Conservation (phyloP, 2,329 filamentous ascomycete species). For the Lecanicillium sp. region DNA sequence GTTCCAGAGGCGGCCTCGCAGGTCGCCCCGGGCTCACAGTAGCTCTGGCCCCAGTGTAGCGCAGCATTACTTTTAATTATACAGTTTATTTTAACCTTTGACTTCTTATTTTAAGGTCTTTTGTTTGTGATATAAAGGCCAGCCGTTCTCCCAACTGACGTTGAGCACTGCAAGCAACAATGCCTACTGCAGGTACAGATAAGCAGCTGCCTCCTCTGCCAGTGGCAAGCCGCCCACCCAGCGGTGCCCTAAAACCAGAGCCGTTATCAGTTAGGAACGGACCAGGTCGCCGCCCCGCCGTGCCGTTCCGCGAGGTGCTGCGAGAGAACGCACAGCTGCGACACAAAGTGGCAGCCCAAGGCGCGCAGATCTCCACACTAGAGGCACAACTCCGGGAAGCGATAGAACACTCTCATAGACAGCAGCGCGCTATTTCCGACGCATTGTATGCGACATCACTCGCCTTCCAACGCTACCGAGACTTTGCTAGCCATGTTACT, state of each 20-base stretch:
- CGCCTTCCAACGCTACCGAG: neutral
- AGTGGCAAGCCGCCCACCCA: neutral
- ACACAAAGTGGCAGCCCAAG: neutral
- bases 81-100: too few species aligned
- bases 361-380: neutral
- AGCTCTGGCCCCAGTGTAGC: neutral
- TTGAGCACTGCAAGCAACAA: too few species aligned
- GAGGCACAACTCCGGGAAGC: neutral
- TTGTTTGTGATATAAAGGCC: too few species aligned
- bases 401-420: neutral
- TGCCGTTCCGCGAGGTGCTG: neutral
- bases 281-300: neutral
- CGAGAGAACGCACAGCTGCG: neutral
- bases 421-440: neutral
- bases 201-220: neutral
- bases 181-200: neutral
- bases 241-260: neutral
- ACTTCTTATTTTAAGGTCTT: too few species aligned
- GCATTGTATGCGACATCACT: neutral
- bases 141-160: too few species aligned
- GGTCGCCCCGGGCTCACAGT: neutral
- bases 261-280: neutral
- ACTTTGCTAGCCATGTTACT: neutral
- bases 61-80: neutral
- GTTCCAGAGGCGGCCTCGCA: neutral